These are phyloP conservation scores for Fraxinus cuspidata DNA, from an alignment of 257 asterid species.

Conservation along the genomic window DNA sequence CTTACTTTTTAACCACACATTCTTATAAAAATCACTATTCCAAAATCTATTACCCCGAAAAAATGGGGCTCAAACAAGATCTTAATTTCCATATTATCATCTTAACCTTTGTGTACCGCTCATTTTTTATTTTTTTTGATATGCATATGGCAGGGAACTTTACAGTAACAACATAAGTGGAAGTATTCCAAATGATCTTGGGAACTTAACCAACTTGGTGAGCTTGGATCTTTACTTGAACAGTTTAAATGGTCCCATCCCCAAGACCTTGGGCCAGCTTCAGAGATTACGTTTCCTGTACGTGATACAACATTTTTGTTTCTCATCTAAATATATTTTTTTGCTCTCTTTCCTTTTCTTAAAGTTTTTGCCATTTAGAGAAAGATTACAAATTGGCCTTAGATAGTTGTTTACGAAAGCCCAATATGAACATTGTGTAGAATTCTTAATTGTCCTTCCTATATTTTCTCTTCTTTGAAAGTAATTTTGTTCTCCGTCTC, in stretches of 20 bases:
- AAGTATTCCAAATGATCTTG: constrained; percentile 74
- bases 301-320: constrained; percentile 31
- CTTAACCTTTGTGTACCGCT: constrained; percentile 18
- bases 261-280: constrained; percentile 72
- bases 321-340: constrained; percentile 3
- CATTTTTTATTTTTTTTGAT: not conserved
- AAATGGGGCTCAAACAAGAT: too few species aligned
- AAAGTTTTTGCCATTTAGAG: not conserved
- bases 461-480: constrained; percentile 4
- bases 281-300: constrained; percentile 82
- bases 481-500: not conserved
- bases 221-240: constrained; percentile 97
- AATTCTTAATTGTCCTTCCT: constrained; percentile 11
- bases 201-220: constrained; percentile 83
- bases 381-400: not conserved
- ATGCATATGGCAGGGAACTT: constrained; percentile 68
- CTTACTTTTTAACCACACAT: too few species aligned
- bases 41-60: too few species aligned
- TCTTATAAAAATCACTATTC: too few species aligned
- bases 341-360: constrained; percentile 19
- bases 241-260: constrained; percentile 66
- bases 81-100: not conserved
- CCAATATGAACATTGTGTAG: constrained; percentile 7
- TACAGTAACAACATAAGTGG: constrained; percentile 88
- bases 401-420: constrained; percentile 7